These are phyloP conservation scores for Tubosaeta sp. DNA, from an alignment of 768 basidiomycete genomes.

Conservation along the genomic window DNA sequence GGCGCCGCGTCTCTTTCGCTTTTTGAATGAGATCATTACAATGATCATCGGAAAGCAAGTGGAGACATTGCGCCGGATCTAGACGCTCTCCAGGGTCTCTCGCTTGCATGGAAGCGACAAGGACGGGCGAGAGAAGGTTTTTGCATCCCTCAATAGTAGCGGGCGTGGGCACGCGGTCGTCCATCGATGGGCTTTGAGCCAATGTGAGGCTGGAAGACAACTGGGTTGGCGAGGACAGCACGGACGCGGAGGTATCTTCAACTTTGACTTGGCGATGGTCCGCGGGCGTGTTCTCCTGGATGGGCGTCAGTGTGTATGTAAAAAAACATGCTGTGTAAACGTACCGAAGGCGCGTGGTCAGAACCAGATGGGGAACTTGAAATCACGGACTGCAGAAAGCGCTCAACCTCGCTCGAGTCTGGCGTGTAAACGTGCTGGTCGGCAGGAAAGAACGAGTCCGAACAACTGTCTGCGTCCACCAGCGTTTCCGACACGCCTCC, in stretches of 20 bases:
- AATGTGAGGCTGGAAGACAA: neutral
- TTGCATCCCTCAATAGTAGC: slow-evolving; percentile 25
- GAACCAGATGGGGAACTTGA: neutral
- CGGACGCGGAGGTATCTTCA: neutral
- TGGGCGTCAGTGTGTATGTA: slow-evolving; percentile 3
- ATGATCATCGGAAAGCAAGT: slow-evolving; percentile 27
- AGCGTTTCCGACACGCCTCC: neutral
- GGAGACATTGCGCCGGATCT: slow-evolving; percentile 17
- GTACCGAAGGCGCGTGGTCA: slow-evolving; percentile 16
- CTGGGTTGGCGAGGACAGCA: neutral
- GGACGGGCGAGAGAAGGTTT: slow-evolving; percentile 21
- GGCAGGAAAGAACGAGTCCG: slow-evolving; percentile 1
- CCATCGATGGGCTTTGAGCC: slow-evolving; percentile 6
- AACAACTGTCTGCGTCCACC: no score
- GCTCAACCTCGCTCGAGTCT: slow-evolving; percentile 20
- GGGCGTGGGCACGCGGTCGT: slow-evolving; percentile 7
- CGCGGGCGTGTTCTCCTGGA: slow-evolving; percentile 6
- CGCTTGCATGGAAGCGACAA: slow-evolving; percentile 15
- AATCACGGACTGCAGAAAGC: slow-evolving; percentile 25
- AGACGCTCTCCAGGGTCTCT: slow-evolving; percentile 11
- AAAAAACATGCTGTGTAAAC: slow-evolving; percentile 6
- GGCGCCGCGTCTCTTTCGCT: slow-evolving; percentile 24
- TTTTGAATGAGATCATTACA: slow-evolving; percentile 19
- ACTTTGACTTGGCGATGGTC: slow-evolving; percentile 1
- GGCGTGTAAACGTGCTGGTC: slow-evolving; percentile 8